Evolutionary conservation across 2,329 filamentous ascomycete genomes (phyloP), one percentile per base, ranked within the genome.

Genomic region (Venturia effusa): DNA sequence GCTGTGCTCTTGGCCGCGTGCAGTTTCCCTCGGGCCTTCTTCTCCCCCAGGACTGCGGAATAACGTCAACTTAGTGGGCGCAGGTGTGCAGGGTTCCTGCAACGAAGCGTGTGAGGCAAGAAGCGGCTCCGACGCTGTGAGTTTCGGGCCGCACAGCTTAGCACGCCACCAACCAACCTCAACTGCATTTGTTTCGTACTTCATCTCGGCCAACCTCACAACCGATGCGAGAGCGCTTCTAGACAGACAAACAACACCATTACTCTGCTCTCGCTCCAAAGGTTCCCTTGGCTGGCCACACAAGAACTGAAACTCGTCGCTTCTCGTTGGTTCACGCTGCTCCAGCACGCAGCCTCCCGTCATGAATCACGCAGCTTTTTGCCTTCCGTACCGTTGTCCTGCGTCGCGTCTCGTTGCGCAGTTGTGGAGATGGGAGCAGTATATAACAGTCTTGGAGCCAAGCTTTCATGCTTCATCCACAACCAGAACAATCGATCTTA

Each of bases 391-490:
- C n/a, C 57, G 57, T 37, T 34, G 17, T 60, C n/a, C 34, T 60
- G 51, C 30, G 30, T 57, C 40, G 37, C 15, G 27, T 40, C 27
- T 40, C 17, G 6, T 41, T 22, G 0, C 32, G 13, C 11, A 22
- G 5, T 10, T 40, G 37, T 37, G 40, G 59, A 24, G n/a, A 37
- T 19, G 11, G 11, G n/a, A 24, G 24, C 43, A n/a, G 51, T 57
- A 57, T 60, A 41, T 60, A 60, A 40, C 4, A 41, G 13, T 41
- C 59, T 40, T 60, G 40, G 59, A 60, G 59, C 59, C 61, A 62
- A 62, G 61, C 41, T 37, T 19, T 13, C 32, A 13, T 39, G 57
- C 22, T 39, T 34, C n/a, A 61, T 24, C 19, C 62, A 60, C 57
- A 55, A 11, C 41, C 34, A 6, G 57, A 59, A n/a, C 30, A 40